Conservation (phyloP, 495 filamentous ascomycete genomes). For the Rhizodiscina lignyota region DNA sequence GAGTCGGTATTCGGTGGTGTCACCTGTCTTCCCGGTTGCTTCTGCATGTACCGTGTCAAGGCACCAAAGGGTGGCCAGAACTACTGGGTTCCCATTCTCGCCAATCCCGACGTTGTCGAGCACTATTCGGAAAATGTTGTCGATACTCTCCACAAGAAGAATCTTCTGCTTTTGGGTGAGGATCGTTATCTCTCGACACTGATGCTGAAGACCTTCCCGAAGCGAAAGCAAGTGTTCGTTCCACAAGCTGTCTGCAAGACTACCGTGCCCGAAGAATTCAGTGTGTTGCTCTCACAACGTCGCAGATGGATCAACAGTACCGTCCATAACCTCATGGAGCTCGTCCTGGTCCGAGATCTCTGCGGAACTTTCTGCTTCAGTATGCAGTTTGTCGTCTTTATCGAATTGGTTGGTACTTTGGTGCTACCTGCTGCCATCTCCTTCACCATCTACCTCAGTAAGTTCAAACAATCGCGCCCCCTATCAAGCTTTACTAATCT, state of each 20-base stretch:
- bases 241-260: constrained; percentile 99
- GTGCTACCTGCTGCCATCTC: constrained; percentile 91
- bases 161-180: constrained; percentile 83
- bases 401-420: constrained; percentile 87
- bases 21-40: constrained; percentile 95
- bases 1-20: constrained; percentile 99
- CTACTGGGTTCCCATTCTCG: constrained; percentile 98
- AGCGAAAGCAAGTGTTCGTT: constrained; percentile 96
- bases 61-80: constrained; percentile 96
- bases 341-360: constrained; percentile 86
- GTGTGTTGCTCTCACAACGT: constrained; percentile 81
- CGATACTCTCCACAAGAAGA: constrained; percentile 98
- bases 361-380: constrained; percentile 99
- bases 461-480: too few relatives aligned
- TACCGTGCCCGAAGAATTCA: constrained; percentile 84
- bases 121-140: constrained; percentile 99
- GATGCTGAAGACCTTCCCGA: constrained; percentile 98
- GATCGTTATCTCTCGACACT: constrained; percentile 94
- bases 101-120: constrained; percentile 96
- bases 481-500: too few relatives aligned
- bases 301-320: constrained; percentile 99
- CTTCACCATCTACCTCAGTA: constrained; percentile 92
- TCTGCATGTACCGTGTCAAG: constrained; percentile 99
- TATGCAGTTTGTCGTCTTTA: constrained; percentile 98
- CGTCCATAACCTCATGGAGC: constrained; percentile 95